phyloP scores from a whole-genome alignment of 192 early-diverging fungal genomes.

The Phlyctochytrium planicorne region DNA sequence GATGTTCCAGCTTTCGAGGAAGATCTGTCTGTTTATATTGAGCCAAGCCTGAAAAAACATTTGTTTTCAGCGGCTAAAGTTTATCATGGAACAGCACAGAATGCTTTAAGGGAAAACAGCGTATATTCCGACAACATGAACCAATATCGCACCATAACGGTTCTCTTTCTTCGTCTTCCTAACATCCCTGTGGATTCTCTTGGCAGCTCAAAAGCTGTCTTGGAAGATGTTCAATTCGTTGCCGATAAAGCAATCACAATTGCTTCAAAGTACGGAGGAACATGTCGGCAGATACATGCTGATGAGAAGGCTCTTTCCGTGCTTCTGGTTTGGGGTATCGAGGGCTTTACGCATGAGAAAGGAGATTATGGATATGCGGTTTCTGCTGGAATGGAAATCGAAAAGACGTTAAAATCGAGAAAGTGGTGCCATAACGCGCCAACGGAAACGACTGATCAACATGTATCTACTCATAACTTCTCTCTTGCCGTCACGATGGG shows the following conservation, averaged over 20 bases:
- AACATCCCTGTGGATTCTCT: no score
- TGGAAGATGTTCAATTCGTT: background rate
- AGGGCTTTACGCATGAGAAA: slow-evolving; percentile 37
- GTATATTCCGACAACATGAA: no score
- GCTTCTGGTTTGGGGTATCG: slow-evolving; percentile 38
- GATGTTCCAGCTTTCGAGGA: no score
- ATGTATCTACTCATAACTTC: no score
- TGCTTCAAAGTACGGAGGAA: slow-evolving; percentile 18
- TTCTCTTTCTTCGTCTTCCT: background rate
- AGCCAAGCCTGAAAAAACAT: background rate
- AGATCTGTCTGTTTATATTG: no score
- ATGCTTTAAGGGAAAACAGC: background rate
- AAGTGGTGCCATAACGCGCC: background rate
- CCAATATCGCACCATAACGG: background rate
- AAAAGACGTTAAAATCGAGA: background rate
- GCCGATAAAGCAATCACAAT: background rate
- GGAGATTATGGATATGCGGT: slow-evolving; percentile 22
- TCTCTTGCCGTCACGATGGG: no score
- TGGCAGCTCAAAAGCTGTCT: no score
- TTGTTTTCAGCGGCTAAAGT: no score
- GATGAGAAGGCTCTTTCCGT: slow-evolving; percentile 38
- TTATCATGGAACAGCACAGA: background rate
- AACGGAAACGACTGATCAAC: no score
- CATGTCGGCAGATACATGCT: slow-evolving; percentile 33
- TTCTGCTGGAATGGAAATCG: slow-evolving; percentile 8